Evolutionary conservation across 495 filamentous ascomycete species (phyloP), one percentile per base, ranked within the genome.

Genomic region (Hypoxylon fuscum): DNA sequence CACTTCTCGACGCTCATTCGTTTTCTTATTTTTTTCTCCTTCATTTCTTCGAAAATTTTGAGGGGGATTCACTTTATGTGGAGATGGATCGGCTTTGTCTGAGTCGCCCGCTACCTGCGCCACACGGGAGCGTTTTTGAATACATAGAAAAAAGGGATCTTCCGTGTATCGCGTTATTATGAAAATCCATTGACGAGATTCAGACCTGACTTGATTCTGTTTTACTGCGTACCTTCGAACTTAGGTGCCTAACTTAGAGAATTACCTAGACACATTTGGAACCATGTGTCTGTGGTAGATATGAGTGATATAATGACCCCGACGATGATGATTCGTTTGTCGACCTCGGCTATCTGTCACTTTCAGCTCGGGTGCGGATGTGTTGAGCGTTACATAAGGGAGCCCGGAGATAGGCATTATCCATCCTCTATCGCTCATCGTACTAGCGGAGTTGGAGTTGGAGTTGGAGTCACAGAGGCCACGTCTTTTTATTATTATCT

Each of bases 1-100:
- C 15, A 38, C 35, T 67, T 62, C 58, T 62, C 25, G 53, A 49
- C 58, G 34, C 51, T 67, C 64, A 52, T 45, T 65, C n/a, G n/a
- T 48, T 60, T 2, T 2, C n/a, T 37, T 27, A 11, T 40, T 46
- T 53, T 15, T 18, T 45, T 46, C 9, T 55, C 37, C 49, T 25
- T 8, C 7, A 31, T 48, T 40, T 18, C 22, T 54, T 62, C 42
- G 20, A 31, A 46, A 17, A 46, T 7, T 10, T 21, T 12, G 12
- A 27, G 18, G 42, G 11, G 29, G 51, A 29, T 43, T 27, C 7
- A 48, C 5, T 20, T 20, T 40, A 18, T 40, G 37, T 40, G 37
- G 37, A 40, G 37, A 40, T 40, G 17, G 37, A 40, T 40, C 37
- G 37, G 37, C 15, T 40, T 37, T 3, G 8, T 17, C 37, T 20